Base-by-base conservation (phyloP, 768 basidiomycete genomes). In the Hydnomerulius pinastri region DNA sequence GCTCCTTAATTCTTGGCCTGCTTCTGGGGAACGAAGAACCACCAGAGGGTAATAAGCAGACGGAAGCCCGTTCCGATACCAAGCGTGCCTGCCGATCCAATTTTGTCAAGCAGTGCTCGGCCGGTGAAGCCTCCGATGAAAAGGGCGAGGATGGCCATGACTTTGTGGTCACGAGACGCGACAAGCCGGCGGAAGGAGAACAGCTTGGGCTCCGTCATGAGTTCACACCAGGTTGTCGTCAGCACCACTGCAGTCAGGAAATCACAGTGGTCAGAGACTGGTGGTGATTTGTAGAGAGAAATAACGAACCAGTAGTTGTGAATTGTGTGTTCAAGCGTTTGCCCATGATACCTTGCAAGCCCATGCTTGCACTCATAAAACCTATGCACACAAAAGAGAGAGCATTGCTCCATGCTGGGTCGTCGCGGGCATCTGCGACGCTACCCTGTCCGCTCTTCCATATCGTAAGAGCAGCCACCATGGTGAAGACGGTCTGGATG, bases 171-270 rank as follows among this genome's bases (percentile, higher is more conserved):
- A 40, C 90, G 83, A 1, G 83, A 74, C 8, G 63, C 64, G 53
- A 87, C 77, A 43, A 69, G 70, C 43, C 77, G 71, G 33, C 76
- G 75, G 39, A 80, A 48, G 21, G 75, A 60, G 75, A 93, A 87
- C 18, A 95, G 79, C 40, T 80, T 69, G 0, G 91, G 91, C 65
- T 92, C 90, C 43, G 85, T 84, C 77, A 89, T 78, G 41, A 94
- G 80, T 59, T 94, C 92, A 57, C 91, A 90, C 90, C 90, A 94
- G 49, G 92, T 80, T 15, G 88, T 90, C 13, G 92, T 94, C 9
- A 94, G 75, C 37, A 92, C 89, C 55, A 92, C 89, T 83, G 64
- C 18, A 17, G 24, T 55, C 28, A 35, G 39, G 40, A 33, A 15
- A n/a, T n/a, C n/a, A n/a, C n/a, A n/a, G n/a, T n/a, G n/a, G n/a